Conservation (phyloP, 2,329 filamentous ascomycete genomes). For the Dichotomopilus funicola region DNA sequence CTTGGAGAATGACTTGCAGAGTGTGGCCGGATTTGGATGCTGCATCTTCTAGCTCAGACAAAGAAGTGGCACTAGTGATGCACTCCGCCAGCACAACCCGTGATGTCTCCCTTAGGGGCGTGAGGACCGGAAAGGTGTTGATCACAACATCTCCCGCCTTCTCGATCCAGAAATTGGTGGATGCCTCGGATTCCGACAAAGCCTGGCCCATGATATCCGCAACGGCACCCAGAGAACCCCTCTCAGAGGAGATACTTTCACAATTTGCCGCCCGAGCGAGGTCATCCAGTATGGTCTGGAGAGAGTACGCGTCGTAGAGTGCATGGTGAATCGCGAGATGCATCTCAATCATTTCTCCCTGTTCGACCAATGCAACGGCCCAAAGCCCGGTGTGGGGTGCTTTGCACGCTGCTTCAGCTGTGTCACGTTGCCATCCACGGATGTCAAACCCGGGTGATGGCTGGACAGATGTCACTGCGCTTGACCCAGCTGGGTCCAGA, state of each 20-base stretch:
- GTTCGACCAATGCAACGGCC: conserved; percentile 47
- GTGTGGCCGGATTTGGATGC: conserved; percentile 59
- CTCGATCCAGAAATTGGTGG: conserved; percentile 57
- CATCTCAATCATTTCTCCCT: conserved; percentile 27
- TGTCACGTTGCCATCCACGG: conserved; percentile 33
- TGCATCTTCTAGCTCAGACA: conserved; percentile 44
- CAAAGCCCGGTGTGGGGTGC: conserved; percentile 55
- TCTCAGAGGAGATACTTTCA: conserved; percentile 13
- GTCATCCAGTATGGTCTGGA: conserved; percentile 58
- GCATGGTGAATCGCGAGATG: conserved; percentile 64
- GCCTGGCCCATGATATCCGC: conserved; percentile 37
- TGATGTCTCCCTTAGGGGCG: conserved; percentile 47
- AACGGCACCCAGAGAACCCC: conserved; percentile 30
- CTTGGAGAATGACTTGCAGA: conserved; percentile 68
- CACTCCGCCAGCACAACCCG: conserved; percentile 31
- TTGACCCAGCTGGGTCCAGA: conserved; percentile 9
- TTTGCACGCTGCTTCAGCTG: conserved; percentile 30
- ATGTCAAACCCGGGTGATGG: conserved; percentile 26
- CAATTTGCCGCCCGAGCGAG: conserved; percentile 39
- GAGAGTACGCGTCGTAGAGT: conserved; percentile 75
- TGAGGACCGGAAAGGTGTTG: conserved; percentile 71
- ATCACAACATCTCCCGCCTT: conserved; percentile 48
- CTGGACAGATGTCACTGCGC: conserved; percentile 9
- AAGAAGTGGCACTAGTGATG: conserved; percentile 33
- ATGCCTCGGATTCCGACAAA: conserved; percentile 23